Percentiles rank a stretch among this genome's conserved stretches.
Evolutionary conservation across 2,329 filamentous ascomycete species (phyloP).

Genomic region (Aspergillus pseudoterreus): DNA sequence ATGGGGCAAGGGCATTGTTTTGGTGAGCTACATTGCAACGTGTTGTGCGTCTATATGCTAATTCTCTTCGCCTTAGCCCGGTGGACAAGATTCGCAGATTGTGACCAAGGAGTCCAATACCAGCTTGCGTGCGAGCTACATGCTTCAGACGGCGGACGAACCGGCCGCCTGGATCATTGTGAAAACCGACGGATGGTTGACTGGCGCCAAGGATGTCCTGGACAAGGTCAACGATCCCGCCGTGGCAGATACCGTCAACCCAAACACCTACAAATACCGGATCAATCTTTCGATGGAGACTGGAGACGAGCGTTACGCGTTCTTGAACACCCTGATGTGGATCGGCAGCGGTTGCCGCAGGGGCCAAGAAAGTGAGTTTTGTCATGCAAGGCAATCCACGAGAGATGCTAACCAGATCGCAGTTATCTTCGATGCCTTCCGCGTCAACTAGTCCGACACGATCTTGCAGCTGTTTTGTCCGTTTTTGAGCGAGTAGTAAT

Average conservation of each 20-base stretch:
- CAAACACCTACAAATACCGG: constrained; percentile 48
- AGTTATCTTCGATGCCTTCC: constrained; percentile 27
- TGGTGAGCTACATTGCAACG: constrained; percentile 34
- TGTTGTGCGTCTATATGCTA: not conserved
- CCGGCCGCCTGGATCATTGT: constrained; percentile 48
- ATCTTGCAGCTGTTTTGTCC: constrained; percentile 17
- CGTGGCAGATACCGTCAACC: constrained; percentile 45
- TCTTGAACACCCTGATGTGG: constrained; percentile 50
- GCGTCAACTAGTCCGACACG: constrained; percentile 17
- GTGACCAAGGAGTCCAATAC: constrained; percentile 48
- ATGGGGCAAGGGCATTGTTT: constrained; percentile 50
- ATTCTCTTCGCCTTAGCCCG: constrained; percentile 33
- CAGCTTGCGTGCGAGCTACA: constrained; percentile 42
- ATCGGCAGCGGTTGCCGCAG: constrained; percentile 47
- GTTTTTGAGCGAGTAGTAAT: constrained; percentile 21
- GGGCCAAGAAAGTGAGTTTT: constrained; percentile 40
- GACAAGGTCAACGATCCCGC: constrained; percentile 45
- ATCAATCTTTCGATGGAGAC: constrained; percentile 48
- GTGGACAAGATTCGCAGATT: constrained; percentile 49
- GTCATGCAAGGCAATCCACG: not conserved
- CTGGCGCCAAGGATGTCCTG: constrained; percentile 46
- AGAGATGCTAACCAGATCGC: constrained; percentile 9
- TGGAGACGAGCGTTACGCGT: constrained; percentile 48
- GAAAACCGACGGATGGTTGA: constrained; percentile 47
- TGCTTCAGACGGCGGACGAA: constrained; percentile 51